A percentile compares a stretch with the other conserved stretches of the same genome.
These are phyloP conservation scores for Neoboletus subvelutipes DNA, from an alignment of 768 basidiomycete species.

Conservation along the genomic window DNA sequence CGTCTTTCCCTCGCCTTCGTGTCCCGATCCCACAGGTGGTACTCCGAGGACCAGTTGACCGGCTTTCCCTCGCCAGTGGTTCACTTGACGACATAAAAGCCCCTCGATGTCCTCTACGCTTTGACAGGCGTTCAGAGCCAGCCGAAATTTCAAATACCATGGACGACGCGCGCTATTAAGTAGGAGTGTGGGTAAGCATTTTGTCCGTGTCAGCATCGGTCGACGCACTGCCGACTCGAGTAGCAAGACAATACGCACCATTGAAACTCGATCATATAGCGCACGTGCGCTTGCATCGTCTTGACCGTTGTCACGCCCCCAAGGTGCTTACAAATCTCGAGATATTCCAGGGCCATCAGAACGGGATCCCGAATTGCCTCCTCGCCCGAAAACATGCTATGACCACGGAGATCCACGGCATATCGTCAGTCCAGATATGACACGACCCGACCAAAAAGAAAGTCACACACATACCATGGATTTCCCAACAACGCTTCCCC, in stretches of 20 bases:
- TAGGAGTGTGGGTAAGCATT: not conserved
- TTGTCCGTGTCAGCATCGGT: not conserved
- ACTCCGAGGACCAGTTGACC: conserved; percentile 1
- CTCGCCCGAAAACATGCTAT: conserved; percentile 56
- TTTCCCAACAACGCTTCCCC: conserved; percentile 76
- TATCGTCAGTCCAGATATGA: not conserved
- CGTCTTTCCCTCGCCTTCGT: not conserved
- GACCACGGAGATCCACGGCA: not conserved
- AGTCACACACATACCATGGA: conserved; percentile 54
- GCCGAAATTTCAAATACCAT: conserved; percentile 58
- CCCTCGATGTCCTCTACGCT: conserved; percentile 47
- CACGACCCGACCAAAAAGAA: not conserved
- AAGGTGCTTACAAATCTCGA: conserved; percentile 55
- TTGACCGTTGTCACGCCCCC: conserved; percentile 48
- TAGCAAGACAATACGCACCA: conserved; percentile 45
- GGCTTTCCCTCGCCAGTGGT: conserved; percentile 49
- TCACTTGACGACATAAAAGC: conserved; percentile 44
- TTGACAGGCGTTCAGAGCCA: conserved; percentile 41
- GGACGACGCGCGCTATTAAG: conserved; percentile 42
- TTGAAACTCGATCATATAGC: conserved; percentile 67
- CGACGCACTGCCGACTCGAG: not conserved
- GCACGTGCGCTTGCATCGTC: conserved; percentile 60
- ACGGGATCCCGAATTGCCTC: conserved; percentile 59
- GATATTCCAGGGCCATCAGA: conserved; percentile 66
- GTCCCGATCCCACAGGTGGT: not conserved